Evolutionary conservation across 257 asterid species (phyloP), one percentile per base, ranked within the genome.

Genomic region (Solanum corneliomulleri): DNA sequence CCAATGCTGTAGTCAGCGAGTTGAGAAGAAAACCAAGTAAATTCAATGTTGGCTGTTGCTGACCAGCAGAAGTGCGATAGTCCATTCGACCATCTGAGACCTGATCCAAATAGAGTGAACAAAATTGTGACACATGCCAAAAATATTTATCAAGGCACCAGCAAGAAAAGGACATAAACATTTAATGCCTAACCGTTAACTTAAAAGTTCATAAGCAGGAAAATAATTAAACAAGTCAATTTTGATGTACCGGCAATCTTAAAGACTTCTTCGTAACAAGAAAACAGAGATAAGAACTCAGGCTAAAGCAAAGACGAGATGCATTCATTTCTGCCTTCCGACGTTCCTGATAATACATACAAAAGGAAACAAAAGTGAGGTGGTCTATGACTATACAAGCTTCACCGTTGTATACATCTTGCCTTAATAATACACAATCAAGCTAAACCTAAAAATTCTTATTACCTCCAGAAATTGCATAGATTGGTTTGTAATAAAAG

Each of bases 271-370:
- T 94, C 29, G 94, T 93, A 39, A 94, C 97, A 90, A 95, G 94
- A 89, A 94, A 94, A 91, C 94, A 93, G 60, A 97, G 97, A 90
- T 97, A 97, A 27, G 99, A 93, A 93, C 97, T 95, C 91, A 97
- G 92, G 92, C 94, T 94, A 91, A 97, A 95, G 95, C 99, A 94
- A 85, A 97, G 94, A 84, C 94, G 92, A 87, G 94, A 91, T 85
- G 89, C 91, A 92, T 91, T 92, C 89, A 94, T 74, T 90, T 92
- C 99, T 83, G 93, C 91, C 92, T 94, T 94, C 93, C 91, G 93
- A 89, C 86, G 92, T 66, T 86, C 88, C 99, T 94, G 95, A 85
- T 89, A 87, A 82, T 86, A 25, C 72, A 82, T 87, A 23, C 64
- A 89, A 45, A 88, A 77, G 76, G 78, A 85, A 84, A 68, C 66